Base-by-base conservation (phyloP, 2,329 filamentous ascomycete species). In the Colletotrichum spinosum region DNA sequence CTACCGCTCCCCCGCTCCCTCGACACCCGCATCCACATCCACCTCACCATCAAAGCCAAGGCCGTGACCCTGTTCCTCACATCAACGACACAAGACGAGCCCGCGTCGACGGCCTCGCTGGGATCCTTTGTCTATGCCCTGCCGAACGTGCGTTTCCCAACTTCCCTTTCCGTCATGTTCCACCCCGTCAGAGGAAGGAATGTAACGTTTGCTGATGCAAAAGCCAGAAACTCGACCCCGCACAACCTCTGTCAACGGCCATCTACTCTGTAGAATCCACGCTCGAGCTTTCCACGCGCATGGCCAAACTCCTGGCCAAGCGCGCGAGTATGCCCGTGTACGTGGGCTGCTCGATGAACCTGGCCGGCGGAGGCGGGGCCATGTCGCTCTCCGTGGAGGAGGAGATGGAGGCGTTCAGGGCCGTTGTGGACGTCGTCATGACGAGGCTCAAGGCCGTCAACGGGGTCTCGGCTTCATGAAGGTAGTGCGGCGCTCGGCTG, bases 71-170 rank as follows among this genome's bases (percentile, higher is more conserved):
- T 91, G n/a, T 88, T 88, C 72, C 78, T 91, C 50, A 87, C 88
- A 1, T 90, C 88, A 0, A 81, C 84, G 4, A 75, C 83, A 34
- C 80, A 81, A 60, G 86, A 86, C 56, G 84, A 88, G 46, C 75
- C 78, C n/a, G 80, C 80, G 11, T 74, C 78, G 8, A 75, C 83
- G 8, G 80, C 86, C 45, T 81, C 86, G 54, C 85, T 98, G 78
- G 95, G 96, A 3, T 97, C 93, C 54, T 95, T 98, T 74, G 92
- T 98, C 50, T 98, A 97, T 75, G 92, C 94, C 3, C 87, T 99
- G 76, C 95, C 96, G 13, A 92, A 97, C 80, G 96, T 97, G 81
- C 72, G 81, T 76, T 12, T 8, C 17, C 13, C 11, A 6, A 10
- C 3, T 46, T 33, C 39, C 34, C 17, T 8, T 10, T 15, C 17